These are phyloP conservation scores for Cyclocybe aegerita DNA, from an alignment of 768 basidiomycete genomes.

Conservation along the genomic window DNA sequence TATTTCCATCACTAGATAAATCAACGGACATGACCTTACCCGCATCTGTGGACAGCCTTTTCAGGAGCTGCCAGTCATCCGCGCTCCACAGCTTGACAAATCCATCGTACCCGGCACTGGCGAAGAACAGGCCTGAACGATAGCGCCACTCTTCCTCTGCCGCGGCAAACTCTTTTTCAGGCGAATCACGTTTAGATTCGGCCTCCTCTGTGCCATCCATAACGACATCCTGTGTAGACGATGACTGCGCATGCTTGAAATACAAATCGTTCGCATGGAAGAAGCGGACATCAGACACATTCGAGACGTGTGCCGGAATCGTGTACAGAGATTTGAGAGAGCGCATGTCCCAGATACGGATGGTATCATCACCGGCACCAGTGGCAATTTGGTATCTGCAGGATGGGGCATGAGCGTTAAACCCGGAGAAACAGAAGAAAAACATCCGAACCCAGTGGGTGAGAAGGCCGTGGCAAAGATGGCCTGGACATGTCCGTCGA, in stretches of 20 bases:
- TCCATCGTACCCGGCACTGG: constrained; percentile 92
- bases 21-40: constrained; percentile 99
- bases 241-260: constrained; percentile 37
- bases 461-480: constrained; percentile 92
- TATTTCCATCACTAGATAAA: constrained; percentile 76
- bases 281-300: constrained; percentile 94
- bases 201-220: constrained; percentile 50
- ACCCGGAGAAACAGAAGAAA: constrained; percentile 2
- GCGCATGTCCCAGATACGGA: constrained; percentile 98
- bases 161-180: constrained; percentile 34
- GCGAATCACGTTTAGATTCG: constrained; percentile 33
- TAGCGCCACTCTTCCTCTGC: constrained; percentile 73
- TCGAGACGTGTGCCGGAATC: constrained; percentile 93
- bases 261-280: constrained; percentile 68
- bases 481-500: constrained; percentile 94
- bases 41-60: constrained; percentile 86
- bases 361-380: constrained; percentile 94
- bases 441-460: constrained; percentile 81
- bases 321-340: constrained; percentile 91
- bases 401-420: constrained; percentile 12
- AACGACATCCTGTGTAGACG: constrained; percentile 36
- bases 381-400: constrained; percentile 94
- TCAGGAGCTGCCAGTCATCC: constrained; percentile 94
- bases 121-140: constrained; percentile 88
- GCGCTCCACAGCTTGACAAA: constrained; percentile 96